Percentiles rank a stretch among this genome's conserved stretches.
phyloP scores from a whole-genome alignment of 495 filamentous ascomycete species.

The Xylaria sp. region DNA sequence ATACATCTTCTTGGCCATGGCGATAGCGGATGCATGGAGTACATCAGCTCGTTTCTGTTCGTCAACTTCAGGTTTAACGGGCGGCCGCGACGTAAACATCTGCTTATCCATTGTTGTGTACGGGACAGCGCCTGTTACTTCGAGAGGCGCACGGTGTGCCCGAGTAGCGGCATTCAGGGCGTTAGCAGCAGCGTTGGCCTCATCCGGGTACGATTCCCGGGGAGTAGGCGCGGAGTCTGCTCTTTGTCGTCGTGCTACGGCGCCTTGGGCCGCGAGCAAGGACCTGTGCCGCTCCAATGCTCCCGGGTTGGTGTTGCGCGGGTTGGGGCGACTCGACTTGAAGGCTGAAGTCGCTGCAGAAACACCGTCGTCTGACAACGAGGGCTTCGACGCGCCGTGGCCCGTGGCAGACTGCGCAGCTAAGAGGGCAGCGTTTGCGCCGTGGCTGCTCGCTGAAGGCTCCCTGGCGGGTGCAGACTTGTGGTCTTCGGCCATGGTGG shows the following conservation, averaged over 20 bases:
- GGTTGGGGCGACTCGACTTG: constrained; percentile 34
- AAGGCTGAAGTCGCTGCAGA: constrained; percentile 67
- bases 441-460: constrained; percentile 62
- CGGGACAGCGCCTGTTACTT: constrained; percentile 50
- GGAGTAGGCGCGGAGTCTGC: constrained; percentile 68
- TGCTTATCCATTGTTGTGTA: constrained; percentile 61
- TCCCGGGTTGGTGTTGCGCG: constrained; percentile 29
- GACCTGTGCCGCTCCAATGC: constrained; percentile 59
- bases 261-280: constrained; percentile 74
- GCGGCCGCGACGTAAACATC: constrained; percentile 79
- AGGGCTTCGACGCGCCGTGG: constrained; percentile 50
- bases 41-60: constrained; percentile 74
- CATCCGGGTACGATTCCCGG: constrained; percentile 61
- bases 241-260: constrained; percentile 70
- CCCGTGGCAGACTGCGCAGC: constrained; percentile 67
- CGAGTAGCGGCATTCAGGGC: constrained; percentile 71
- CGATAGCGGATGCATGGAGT: constrained; percentile 79
- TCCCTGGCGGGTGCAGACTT: constrained; percentile 62
- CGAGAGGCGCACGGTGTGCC: constrained; percentile 55
- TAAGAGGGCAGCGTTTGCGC: constrained; percentile 74
- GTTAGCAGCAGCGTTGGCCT: constrained; percentile 64
- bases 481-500: constrained; percentile 71
- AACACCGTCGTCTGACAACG: constrained; percentile 55
- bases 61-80: constrained; percentile 72
- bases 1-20: constrained; percentile 90